Percentiles rank a stretch among this genome's conserved stretches.
phyloP scores from a whole-genome alignment of 306 rosid genomes.

The Medicago lupulina region DNA sequence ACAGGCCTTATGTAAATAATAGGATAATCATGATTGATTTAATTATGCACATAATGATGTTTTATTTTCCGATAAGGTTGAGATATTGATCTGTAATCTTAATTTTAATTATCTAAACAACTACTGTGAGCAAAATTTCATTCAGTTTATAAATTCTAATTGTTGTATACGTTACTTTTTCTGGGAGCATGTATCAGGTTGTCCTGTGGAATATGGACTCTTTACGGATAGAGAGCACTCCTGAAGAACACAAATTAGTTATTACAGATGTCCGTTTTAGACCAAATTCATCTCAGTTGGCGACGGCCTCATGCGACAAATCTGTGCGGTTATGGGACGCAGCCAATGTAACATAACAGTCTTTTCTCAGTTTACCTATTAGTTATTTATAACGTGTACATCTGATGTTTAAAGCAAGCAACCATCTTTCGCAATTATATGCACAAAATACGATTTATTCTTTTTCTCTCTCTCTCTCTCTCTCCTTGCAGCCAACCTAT shows the following conservation, averaged over 20 bases:
- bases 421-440: constrained; percentile 24
- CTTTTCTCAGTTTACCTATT: constrained; percentile 26
- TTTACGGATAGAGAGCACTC: constrained; percentile 50
- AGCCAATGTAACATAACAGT: constrained; percentile 50
- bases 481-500: constrained; percentile 52
- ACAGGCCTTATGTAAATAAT: background rate
- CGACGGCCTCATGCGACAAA: constrained; percentile 57
- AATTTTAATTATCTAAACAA: constrained; percentile 30
- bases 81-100: no score
- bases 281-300: constrained; percentile 64
- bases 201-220: constrained; percentile 61
- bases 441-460: constrained; percentile 13
- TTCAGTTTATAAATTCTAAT: constrained; percentile 29
- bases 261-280: constrained; percentile 64
- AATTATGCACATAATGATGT: constrained; percentile 7
- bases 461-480: background rate
- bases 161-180: constrained; percentile 29
- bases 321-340: constrained; percentile 69
- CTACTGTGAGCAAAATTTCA: constrained; percentile 3
- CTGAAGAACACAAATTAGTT: constrained; percentile 54
- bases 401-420: background rate
- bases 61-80: constrained; percentile 8
- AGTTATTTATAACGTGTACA: no score
- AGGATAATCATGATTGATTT: constrained; percentile 24
- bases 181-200: constrained; percentile 44